These are phyloP conservation scores for Cryptococcus depauperatus DNA, from an alignment of 1,284 basidiomycete genomes.

Conservation along the genomic window DNA sequence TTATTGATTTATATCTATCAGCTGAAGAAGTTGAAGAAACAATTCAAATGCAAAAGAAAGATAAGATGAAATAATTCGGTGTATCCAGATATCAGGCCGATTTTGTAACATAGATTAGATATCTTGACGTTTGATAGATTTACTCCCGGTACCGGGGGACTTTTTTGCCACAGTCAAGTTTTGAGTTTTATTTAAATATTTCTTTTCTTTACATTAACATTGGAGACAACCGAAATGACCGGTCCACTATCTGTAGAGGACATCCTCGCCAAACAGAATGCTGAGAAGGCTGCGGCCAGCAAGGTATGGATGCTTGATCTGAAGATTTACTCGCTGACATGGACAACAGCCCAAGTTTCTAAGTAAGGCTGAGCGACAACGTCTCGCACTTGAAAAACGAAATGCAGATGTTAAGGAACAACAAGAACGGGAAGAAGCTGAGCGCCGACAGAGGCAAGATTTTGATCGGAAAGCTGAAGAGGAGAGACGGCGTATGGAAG, in stretches of 20 bases:
- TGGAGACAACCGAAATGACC: slow-evolving; percentile 18
- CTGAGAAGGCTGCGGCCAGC: slow-evolving; percentile 76
- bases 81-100: not conserved
- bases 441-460: slow-evolving; percentile 20
- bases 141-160: not conserved
- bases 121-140: not conserved
- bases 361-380: slow-evolving; percentile 41
- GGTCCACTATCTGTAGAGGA: slow-evolving; percentile 55
- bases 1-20: not conserved
- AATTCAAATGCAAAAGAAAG: not conserved
- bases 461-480: slow-evolving; percentile 61
- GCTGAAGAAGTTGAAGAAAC: not conserved
- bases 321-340: slow-evolving; percentile 1
- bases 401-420: slow-evolving; percentile 65
- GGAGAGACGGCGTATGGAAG: slow-evolving; percentile 50
- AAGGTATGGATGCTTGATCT: slow-evolving; percentile 53
- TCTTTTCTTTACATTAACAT: too few species aligned
- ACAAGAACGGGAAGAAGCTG: slow-evolving; percentile 24
- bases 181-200: too few species aligned
- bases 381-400: slow-evolving; percentile 77
- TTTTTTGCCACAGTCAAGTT: too few species aligned
- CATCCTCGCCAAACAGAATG: slow-evolving; percentile 73
- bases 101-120: not conserved
- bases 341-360: slow-evolving; percentile 26
- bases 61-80: not conserved